A percentile compares a stretch with the other conserved stretches of the same genome.
phyloP scores from a whole-genome alignment of 1,284 basidiomycete genomes.

The Rhizoctonia solani region DNA sequence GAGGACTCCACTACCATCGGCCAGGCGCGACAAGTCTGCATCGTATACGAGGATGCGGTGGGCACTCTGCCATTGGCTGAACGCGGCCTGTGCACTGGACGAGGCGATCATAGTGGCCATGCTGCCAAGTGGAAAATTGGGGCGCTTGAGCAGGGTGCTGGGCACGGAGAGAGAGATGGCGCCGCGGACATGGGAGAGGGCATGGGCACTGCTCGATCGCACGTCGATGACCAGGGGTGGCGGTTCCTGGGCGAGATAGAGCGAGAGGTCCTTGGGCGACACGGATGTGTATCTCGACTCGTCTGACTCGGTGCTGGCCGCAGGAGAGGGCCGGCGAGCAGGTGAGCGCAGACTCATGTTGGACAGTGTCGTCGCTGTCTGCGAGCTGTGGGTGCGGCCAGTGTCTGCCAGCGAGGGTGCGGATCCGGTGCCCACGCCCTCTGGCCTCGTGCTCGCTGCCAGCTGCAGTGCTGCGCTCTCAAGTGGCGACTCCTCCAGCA shows the following conservation, averaged over 20 bases:
- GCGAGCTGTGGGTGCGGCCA: background rate
- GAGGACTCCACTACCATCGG: constrained; percentile 69
- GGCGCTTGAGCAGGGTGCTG: constrained; percentile 90
- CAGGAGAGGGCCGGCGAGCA: background rate
- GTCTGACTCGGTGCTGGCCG: background rate
- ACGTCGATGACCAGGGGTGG: constrained; percentile 76
- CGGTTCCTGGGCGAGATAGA: constrained; percentile 36
- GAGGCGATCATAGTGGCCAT: constrained; percentile 77
- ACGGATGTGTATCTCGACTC: background rate
- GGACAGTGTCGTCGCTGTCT: constrained; percentile 2
- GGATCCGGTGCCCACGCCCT: background rate
- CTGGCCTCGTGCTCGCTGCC: background rate
- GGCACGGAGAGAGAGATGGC: constrained; percentile 92
- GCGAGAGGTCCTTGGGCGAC: background rate
- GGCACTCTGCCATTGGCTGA: constrained; percentile 61
- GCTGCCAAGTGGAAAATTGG: constrained; percentile 75
- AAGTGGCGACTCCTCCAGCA: constrained; percentile 10
- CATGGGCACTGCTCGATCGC: constrained; percentile 76
- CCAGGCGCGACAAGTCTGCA: constrained; percentile 65
- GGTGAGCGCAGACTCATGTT: constrained; percentile 1
- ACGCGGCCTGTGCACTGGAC: constrained; percentile 58
- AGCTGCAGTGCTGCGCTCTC: background rate
- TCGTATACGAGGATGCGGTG: constrained; percentile 79
- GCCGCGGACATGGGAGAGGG: constrained; percentile 63
- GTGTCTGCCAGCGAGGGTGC: background rate